Conservation (phyloP, 805 yeast species). For the Metschnikowia cubensis region DNA sequence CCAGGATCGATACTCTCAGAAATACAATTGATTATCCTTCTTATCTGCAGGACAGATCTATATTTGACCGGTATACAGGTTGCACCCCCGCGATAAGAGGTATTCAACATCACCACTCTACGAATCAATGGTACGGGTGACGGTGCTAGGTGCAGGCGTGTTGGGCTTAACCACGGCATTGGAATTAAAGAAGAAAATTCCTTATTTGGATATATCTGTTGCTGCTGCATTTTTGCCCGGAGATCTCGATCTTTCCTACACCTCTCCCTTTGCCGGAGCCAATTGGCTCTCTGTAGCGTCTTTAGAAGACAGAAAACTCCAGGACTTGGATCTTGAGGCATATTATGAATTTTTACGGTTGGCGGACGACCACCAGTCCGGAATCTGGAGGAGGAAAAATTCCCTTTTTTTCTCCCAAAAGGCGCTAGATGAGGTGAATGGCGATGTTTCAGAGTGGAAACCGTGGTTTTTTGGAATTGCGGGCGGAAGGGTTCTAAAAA, state of each 20-base stretch:
- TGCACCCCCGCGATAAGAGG: not conserved
- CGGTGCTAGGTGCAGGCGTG: constrained; percentile 31
- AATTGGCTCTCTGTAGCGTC: constrained; percentile 63
- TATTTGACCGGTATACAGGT: not conserved
- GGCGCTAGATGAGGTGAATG: constrained; percentile 10
- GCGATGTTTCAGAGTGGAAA: constrained; percentile 9
- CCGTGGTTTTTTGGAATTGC: constrained; percentile 50
- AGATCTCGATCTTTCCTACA: constrained; percentile 46
- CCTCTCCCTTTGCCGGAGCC: constrained; percentile 72
- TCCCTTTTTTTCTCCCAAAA: constrained; percentile 11
- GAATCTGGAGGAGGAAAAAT: constrained; percentile 25
- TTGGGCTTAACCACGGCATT: constrained; percentile 36
- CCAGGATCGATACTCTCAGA: too few species aligned
- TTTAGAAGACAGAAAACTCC: constrained; percentile 26
- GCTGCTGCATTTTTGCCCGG: constrained; percentile 49
- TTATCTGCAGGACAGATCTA: not conserved
- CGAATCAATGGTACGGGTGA: constrained; percentile 9
- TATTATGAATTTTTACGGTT: constrained; percentile 45
- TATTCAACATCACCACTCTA: not conserved
- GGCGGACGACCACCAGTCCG: constrained; percentile 48
- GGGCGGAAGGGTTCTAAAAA: constrained; percentile 30
- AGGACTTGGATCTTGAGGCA: constrained; percentile 42
- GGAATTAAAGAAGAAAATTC: constrained; percentile 19
- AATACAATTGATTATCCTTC: too few species aligned
- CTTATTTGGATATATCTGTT: constrained; percentile 25